A percentile compares a stretch with the other conserved stretches of the same genome.
These are phyloP conservation scores for Pichia sp. DNA, from an alignment of 1,139 yeast species.

Conservation along the genomic window DNA sequence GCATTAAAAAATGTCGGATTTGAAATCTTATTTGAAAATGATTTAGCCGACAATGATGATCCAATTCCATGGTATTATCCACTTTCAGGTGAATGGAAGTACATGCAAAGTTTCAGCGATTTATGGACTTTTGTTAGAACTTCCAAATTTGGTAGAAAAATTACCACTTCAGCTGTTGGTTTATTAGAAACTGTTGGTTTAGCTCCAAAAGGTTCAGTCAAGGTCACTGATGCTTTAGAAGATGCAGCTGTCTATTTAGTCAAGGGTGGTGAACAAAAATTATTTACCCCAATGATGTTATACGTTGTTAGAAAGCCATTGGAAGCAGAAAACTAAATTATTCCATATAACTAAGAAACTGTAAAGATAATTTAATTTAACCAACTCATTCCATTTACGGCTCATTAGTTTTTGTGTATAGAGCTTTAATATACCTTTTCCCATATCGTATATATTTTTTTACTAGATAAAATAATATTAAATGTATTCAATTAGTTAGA, in stretches of 20 bases:
- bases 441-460: not conserved
- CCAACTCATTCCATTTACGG: not conserved
- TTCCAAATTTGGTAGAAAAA: conserved; percentile 71
- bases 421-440: not conserved
- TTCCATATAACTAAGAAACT: not conserved
- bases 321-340: conserved; percentile 1
- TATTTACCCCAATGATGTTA: conserved; percentile 96
- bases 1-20: conserved; percentile 89
- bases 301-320: conserved; percentile 76
- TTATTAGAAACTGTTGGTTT: conserved; percentile 73
- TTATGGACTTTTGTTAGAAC: conserved; percentile 84
- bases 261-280: conserved; percentile 80
- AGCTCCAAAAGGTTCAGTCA: conserved; percentile 90
- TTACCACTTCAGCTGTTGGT: conserved; percentile 78
- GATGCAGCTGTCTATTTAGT: conserved; percentile 96
- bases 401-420: too few species aligned
- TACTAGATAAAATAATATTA: too few species aligned
- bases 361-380: not conserved
- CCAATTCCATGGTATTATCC: conserved; percentile 98
- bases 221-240: conserved; percentile 89
- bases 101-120: conserved; percentile 74
- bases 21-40: conserved; percentile 64
- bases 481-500: too few species aligned
- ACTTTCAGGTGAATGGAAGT: conserved; percentile 86
- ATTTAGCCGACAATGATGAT: conserved; percentile 77